These are phyloP conservation scores for Sclerotinia sclerotiorum DNA, from an alignment of 2,329 filamentous ascomycete species.

Conservation along the genomic window DNA sequence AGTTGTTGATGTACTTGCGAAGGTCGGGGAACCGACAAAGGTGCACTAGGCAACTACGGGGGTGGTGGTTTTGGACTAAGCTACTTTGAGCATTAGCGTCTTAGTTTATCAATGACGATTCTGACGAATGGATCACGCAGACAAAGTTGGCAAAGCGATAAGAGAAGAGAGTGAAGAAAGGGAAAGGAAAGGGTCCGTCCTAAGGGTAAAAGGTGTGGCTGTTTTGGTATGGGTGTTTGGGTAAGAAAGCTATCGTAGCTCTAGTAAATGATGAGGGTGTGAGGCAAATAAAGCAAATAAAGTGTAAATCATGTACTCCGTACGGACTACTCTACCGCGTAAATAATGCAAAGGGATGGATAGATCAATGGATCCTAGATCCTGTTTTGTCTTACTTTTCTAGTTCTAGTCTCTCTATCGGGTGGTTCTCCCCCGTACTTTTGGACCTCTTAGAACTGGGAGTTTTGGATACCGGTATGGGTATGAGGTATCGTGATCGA, in stretches of 20 bases:
- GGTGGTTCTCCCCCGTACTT: constrained; percentile 11
- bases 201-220: not conserved
- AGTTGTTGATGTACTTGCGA: constrained; percentile 26
- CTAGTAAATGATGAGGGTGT: constrained; percentile 4
- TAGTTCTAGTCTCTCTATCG: not conserved
- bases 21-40: constrained; percentile 24
- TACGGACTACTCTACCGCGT: not conserved
- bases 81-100: constrained; percentile 12
- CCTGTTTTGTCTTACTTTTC: not conserved
- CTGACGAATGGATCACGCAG: constrained; percentile 24
- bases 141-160: constrained; percentile 16
- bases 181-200: not conserved
- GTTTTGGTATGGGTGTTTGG: constrained; percentile 7
- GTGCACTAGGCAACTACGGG: constrained; percentile 25
- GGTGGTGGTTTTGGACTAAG: constrained; percentile 15
- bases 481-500: not conserved
- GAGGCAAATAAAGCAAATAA: constrained; percentile 5
- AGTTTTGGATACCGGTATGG: not conserved
- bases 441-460: not conserved
- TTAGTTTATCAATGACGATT: constrained; percentile 23
- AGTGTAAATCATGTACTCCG: no score
- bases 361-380: not conserved
- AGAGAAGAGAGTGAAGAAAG: constrained; percentile 3
- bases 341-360: constrained; percentile 10
- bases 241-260: constrained; percentile 5